Percentiles rank a stretch among this genome's conserved stretches.
These are phyloP conservation scores for Aureobasidium lini DNA, from an alignment of 2,329 filamentous ascomycete genomes.

Conservation along the genomic window DNA sequence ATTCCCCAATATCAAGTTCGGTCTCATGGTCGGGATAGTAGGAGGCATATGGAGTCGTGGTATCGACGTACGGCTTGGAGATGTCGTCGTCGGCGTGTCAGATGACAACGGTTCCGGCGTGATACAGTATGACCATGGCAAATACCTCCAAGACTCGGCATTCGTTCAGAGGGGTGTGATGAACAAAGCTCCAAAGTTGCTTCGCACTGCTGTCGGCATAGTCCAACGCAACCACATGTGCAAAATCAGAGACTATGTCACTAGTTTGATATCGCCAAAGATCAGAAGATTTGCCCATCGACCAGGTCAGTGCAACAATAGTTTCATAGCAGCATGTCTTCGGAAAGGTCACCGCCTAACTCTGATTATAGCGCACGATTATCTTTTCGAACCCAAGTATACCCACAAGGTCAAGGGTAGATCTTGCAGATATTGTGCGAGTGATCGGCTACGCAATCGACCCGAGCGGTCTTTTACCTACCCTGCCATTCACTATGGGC, in stretches of 20 bases:
- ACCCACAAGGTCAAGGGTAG: neutral
- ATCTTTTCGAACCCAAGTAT: no score
- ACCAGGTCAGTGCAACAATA: neutral
- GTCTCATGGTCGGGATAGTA: slow-evolving; percentile 18
- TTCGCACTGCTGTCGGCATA: slow-evolving; percentile 20
- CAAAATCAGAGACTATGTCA: neutral
- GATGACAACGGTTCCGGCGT: slow-evolving; percentile 19
- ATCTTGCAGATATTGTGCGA: neutral
- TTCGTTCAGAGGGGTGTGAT: slow-evolving; percentile 15
- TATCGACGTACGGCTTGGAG: slow-evolving; percentile 22
- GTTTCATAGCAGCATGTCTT: neutral
- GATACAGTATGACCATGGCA: slow-evolving; percentile 22
- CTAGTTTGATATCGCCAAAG: neutral
- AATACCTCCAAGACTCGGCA: slow-evolving; percentile 1
- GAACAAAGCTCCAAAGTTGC: slow-evolving; percentile 18
- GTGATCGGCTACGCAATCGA: neutral
- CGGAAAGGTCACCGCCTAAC: neutral
- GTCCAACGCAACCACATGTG: slow-evolving; percentile 20
- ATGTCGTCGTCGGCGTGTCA: slow-evolving; percentile 22
- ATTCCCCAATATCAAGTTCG: slow-evolving; percentile 17
- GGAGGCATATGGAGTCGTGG: slow-evolving; percentile 17
- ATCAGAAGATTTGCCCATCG: neutral
- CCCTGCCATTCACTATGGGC: slow-evolving; percentile 15
- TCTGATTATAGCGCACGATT: no score
- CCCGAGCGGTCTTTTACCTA: neutral